Evolutionary conservation across 805 yeast genomes (phyloP).

Genomic region (Ogataea angusta): DNA sequence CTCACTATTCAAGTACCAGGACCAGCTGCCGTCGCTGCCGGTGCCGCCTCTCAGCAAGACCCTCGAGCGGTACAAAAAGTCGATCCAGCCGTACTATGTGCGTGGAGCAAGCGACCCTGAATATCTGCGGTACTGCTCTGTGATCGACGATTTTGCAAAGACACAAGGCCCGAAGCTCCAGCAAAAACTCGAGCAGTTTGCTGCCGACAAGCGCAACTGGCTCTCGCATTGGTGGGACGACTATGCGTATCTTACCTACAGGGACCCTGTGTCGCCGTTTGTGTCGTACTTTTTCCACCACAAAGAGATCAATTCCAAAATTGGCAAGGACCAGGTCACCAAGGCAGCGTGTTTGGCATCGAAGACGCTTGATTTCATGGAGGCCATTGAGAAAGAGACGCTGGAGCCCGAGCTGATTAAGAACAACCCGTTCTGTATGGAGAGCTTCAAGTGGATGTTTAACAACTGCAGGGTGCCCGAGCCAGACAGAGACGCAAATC

Average conservation of each 20-base stretch:
- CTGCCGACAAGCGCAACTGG: constrained; percentile 74
- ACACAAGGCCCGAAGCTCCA: constrained; percentile 74
- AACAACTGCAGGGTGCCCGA: constrained; percentile 83
- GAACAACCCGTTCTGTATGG: constrained; percentile 87
- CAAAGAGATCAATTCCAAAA: constrained; percentile 55
- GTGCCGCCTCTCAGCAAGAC: constrained; percentile 81
- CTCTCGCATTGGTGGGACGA: constrained; percentile 90
- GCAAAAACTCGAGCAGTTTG: constrained; percentile 54
- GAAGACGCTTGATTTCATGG: constrained; percentile 66
- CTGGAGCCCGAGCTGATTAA: constrained; percentile 78
- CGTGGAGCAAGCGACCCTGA: constrained; percentile 43
- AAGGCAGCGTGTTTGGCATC: constrained; percentile 76
- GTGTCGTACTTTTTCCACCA: constrained; percentile 89
- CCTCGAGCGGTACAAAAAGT: constrained; percentile 60
- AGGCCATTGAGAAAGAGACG: constrained; percentile 62
- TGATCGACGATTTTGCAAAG: constrained; percentile 62
- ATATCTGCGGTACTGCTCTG: constrained; percentile 41
- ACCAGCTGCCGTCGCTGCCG: constrained; percentile 75
- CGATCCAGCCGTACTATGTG: constrained; percentile 66
- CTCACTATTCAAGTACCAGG: constrained; percentile 68
- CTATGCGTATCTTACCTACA: constrained; percentile 83
- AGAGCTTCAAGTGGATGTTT: constrained; percentile 86
- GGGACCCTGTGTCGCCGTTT: constrained; percentile 93
- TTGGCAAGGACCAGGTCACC: constrained; percentile 60
- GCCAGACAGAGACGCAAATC: constrained; percentile 58